A percentile compares a stretch with the other conserved stretches of the same genome.
Evolutionary conservation across 2,329 filamentous ascomycete genomes (phyloP).

Genomic region (Juglanconis oblonga): DNA sequence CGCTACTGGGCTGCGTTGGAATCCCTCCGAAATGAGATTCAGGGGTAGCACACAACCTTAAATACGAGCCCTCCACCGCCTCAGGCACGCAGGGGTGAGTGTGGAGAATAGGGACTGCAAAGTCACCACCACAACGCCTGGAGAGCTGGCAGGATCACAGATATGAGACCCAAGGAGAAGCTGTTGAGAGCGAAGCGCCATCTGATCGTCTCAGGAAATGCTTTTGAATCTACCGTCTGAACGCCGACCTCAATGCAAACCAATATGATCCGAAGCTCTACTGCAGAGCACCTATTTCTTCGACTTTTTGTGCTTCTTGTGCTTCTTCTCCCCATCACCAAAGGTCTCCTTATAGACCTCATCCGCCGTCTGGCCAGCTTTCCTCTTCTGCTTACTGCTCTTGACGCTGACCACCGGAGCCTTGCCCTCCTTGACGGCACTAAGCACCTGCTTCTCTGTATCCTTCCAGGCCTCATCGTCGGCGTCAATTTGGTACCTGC

Average conservation of each 20-base stretch:
- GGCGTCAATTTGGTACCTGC: conserved; percentile 63
- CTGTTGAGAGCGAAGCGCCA: too few relatives aligned
- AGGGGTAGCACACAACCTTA: conserved; percentile 11
- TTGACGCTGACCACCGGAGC: conserved; percentile 76
- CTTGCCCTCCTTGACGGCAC: conserved; percentile 51
- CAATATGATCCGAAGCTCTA: not conserved
- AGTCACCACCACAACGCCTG: too few relatives aligned
- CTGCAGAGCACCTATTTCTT: conserved; percentile 32
- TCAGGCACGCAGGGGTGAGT: not conserved
- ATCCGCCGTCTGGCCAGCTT: conserved; percentile 56
- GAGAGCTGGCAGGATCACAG: too few relatives aligned
- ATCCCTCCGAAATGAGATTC: conserved; percentile 15
- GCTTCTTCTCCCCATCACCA: conserved; percentile 48
- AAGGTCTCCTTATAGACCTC: conserved; percentile 63
- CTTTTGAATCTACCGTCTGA: not conserved
- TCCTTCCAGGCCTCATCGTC: conserved; percentile 62
- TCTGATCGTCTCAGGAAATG: not conserved
- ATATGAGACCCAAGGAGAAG: too few relatives aligned
- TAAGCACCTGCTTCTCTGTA: conserved; percentile 72
- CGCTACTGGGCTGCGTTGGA: conserved; percentile 6
- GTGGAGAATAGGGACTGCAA: too few relatives aligned
- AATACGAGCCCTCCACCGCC: not conserved
- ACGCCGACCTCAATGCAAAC: conserved; percentile 1
- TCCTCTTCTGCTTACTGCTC: conserved; percentile 72
- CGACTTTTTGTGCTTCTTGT: conserved; percentile 53